phyloP scores from a whole-genome alignment of 495 filamentous ascomycete genomes.

The Neurospora sp. region DNA sequence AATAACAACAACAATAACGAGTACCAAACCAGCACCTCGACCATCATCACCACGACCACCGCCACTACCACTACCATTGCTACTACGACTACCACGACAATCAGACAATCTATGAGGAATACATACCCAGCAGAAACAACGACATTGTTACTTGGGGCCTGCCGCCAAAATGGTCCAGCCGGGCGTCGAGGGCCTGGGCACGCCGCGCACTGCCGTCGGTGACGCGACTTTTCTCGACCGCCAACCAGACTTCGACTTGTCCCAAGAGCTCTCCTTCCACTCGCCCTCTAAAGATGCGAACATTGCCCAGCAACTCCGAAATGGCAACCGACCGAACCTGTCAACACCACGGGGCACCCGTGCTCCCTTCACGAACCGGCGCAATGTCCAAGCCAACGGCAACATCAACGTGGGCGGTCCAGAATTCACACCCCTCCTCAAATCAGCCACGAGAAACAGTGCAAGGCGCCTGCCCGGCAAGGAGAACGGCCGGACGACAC shows the following conservation, averaged over 20 bases:
- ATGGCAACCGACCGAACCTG: constrained; percentile 50
- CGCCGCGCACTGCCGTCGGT: constrained; percentile 66
- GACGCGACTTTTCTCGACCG: constrained; percentile 70
- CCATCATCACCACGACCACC: not conserved
- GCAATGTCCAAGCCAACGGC: constrained; percentile 53
- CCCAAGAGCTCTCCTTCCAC: constrained; percentile 73
- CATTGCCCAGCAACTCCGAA: constrained; percentile 55
- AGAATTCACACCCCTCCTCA: constrained; percentile 91
- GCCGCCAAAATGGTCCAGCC: constrained; percentile 33
- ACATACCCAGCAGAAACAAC: not conserved
- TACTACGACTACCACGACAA: not conserved
- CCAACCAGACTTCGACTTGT: constrained; percentile 63
- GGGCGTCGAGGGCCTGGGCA: constrained; percentile 54
- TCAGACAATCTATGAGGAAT: constrained; percentile 1
- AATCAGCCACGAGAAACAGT: constrained; percentile 77
- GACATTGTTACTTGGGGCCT: not conserved
- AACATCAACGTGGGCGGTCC: constrained; percentile 48
- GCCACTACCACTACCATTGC: not conserved
- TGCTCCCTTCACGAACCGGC: constrained; percentile 56
- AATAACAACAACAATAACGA: not conserved
- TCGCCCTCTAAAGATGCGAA: constrained; percentile 75
- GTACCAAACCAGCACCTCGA: not conserved
- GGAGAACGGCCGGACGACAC: constrained; percentile 51
- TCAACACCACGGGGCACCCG: constrained; percentile 55
- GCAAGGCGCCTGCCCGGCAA: constrained; percentile 44